phyloP scores from a whole-genome alignment of 1,139 yeast genomes.

The Diutina pseudorugosa region DNA sequence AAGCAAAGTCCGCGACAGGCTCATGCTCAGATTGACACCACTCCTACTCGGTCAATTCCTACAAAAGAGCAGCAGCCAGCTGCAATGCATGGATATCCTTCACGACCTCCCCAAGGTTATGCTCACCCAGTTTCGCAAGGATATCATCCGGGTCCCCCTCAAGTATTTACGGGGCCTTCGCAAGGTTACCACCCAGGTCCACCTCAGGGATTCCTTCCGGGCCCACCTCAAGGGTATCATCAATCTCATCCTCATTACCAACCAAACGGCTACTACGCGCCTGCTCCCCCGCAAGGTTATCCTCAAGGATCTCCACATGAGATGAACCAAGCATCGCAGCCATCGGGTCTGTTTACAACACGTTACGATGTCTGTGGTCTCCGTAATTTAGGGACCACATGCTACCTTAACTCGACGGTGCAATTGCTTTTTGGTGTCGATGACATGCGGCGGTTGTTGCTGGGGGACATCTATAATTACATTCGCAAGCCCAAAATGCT shows the following conservation, averaged over 20 bases:
- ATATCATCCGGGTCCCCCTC: neutral
- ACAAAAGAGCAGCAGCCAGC: neutral
- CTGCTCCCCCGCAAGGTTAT: neutral
- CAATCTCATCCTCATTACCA: neutral
- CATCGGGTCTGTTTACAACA: neutral
- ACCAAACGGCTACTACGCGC: neutral
- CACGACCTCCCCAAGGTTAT: neutral
- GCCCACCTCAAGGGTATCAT: neutral
- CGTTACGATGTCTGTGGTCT: conserved; percentile 40
- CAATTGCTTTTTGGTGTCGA: conserved; percentile 52
- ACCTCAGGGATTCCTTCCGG: neutral
- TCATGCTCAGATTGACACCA: neutral
- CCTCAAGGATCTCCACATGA: neutral
- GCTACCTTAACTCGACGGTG: conserved; percentile 59
- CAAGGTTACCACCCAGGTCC: neutral
- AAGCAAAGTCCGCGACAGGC: neutral
- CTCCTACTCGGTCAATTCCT: neutral
- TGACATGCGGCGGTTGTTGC: conserved; percentile 29
- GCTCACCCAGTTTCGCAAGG: neutral
- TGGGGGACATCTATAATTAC: conserved; percentile 12
- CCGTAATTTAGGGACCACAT: conserved; percentile 57
- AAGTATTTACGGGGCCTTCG: neutral
- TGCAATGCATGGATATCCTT: neutral
- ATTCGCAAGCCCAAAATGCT: conserved; percentile 20
- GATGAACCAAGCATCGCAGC: neutral